A percentile compares a stretch with the other conserved stretches of the same genome.
These are phyloP conservation scores for Podospora comata DNA, from an alignment of 495 filamentous ascomycete species.

Conservation along the genomic window DNA sequence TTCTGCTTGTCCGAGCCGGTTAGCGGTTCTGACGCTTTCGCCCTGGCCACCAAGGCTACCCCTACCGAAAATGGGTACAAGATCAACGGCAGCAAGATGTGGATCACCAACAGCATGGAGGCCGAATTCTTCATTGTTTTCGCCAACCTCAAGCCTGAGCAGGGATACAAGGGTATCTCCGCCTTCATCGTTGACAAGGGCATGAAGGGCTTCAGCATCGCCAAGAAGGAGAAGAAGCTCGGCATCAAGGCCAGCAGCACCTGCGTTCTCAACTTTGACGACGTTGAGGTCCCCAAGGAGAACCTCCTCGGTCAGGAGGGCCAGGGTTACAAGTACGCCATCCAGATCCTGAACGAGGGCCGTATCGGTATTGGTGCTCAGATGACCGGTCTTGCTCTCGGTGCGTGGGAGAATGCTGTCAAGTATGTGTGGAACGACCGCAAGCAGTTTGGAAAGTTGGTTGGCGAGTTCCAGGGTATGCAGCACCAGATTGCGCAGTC, in stretches of 20 bases:
- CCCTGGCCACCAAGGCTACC: constrained; percentile 82
- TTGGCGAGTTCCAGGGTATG: constrained; percentile 98
- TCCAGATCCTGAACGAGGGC: constrained; percentile 93
- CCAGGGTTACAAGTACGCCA: constrained; percentile 97
- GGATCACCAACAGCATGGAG: constrained; percentile 97
- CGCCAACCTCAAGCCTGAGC: constrained; percentile 83
- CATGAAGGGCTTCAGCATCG: constrained; percentile 85
- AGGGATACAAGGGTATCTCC: constrained; percentile 93
- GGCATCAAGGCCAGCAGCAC: constrained; percentile 94
- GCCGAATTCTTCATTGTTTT: constrained; percentile 96
- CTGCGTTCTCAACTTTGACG: constrained; percentile 96
- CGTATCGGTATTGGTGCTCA: constrained; percentile 97
- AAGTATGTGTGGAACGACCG: constrained; percentile 90
- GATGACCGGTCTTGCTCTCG: constrained; percentile 95
- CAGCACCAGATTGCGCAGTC: constrained; percentile 97
- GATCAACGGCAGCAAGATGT: constrained; percentile 95
- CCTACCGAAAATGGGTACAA: constrained; percentile 71
- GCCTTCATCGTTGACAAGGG: constrained; percentile 93
- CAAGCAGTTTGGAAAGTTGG: constrained; percentile 88
- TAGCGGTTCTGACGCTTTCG: constrained; percentile 94
- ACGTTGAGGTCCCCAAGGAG: constrained; percentile 81
- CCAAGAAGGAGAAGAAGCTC: constrained; percentile 99
- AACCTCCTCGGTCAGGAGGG: constrained; percentile 86
- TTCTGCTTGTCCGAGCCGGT: constrained; percentile 96
- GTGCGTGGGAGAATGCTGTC: constrained; percentile 94